Evolutionary conservation across 2,329 filamentous ascomycete genomes (phyloP).

Genomic region (Colletotrichum viniferum): DNA sequence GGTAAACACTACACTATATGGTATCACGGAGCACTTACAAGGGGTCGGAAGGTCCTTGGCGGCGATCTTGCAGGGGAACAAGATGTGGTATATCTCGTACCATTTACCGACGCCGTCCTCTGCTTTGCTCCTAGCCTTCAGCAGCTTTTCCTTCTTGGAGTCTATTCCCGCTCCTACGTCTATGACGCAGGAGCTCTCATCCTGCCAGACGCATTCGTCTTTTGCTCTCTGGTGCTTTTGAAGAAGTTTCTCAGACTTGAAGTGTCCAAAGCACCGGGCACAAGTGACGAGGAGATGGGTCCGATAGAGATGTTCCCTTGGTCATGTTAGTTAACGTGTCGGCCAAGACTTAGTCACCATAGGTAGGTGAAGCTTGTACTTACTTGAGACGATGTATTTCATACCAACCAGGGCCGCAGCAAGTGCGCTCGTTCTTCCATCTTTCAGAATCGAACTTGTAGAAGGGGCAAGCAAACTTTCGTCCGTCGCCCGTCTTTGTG

Average conservation of each 20-base stretch:
- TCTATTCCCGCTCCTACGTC: constrained; percentile 36
- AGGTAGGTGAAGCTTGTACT: not conserved
- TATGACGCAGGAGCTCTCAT: constrained; percentile 21
- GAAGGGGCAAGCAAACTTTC: constrained; percentile 39
- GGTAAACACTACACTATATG: not conserved
- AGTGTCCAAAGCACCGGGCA: constrained; percentile 38
- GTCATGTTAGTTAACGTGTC: not conserved
- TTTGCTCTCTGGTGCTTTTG: constrained; percentile 32
- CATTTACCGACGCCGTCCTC: constrained; percentile 37
- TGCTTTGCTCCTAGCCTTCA: constrained; percentile 35
- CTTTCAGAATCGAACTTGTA: constrained; percentile 39
- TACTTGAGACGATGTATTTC: constrained; percentile 43
- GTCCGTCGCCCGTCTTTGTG: not conserved
- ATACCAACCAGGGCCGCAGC: constrained; percentile 39
- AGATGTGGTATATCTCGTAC: constrained; percentile 38
- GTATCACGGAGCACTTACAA: constrained; percentile 11
- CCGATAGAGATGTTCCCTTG: constrained; percentile 41
- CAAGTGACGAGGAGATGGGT: constrained; percentile 36
- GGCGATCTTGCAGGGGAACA: constrained; percentile 32
- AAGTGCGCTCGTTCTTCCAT: constrained; percentile 35
- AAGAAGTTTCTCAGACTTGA: constrained; percentile 33
- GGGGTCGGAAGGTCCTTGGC: not conserved
- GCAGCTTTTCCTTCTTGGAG: constrained; percentile 31
- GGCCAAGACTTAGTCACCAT: not conserved
- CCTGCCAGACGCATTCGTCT: constrained; percentile 25